These are phyloP conservation scores for Diaporthe sp. DNA, from an alignment of 2,329 filamentous ascomycete species.

Conservation along the genomic window DNA sequence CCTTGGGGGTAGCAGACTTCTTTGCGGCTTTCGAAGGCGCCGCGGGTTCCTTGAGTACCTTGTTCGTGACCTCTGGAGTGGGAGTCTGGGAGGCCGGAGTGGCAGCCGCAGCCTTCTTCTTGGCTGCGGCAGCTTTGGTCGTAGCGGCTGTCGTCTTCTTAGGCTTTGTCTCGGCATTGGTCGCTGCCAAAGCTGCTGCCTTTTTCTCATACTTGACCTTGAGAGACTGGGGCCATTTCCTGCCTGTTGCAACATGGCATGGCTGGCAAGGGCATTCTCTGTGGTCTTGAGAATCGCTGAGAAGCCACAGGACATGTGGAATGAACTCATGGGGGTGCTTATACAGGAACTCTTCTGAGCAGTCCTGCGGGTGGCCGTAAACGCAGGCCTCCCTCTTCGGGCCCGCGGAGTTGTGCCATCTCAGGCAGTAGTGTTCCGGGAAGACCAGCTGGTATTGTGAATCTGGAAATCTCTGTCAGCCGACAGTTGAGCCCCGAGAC, in stretches of 20 bases:
- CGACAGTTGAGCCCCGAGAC: neutral
- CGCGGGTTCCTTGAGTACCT: conserved; percentile 30
- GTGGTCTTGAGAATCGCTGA: conserved; percentile 62
- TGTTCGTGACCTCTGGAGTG: conserved; percentile 18
- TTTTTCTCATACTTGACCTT: conserved; percentile 38
- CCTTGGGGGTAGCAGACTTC: conserved; percentile 22
- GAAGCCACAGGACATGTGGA: conserved; percentile 66
- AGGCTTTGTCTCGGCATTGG: conserved; percentile 32
- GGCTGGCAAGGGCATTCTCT: conserved; percentile 64
- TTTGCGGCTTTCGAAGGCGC: conserved; percentile 23
- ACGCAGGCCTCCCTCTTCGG: conserved; percentile 32
- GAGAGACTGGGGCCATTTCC: conserved; percentile 37
- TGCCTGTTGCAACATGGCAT: conserved; percentile 39
- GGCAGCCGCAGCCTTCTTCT: conserved; percentile 24
- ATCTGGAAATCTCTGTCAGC: conserved; percentile 14
- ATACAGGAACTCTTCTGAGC: conserved; percentile 54
- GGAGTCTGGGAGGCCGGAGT: conserved; percentile 21
- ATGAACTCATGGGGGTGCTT: conserved; percentile 68
- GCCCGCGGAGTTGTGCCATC: conserved; percentile 35
- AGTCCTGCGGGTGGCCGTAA: conserved; percentile 38
- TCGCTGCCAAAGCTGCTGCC: conserved; percentile 27
- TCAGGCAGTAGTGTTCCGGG: conserved; percentile 39
- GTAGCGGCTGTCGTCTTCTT: conserved; percentile 27
- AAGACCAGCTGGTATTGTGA: conserved; percentile 38
- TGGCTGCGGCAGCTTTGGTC: conserved; percentile 25